Evolutionary conservation across 2,329 filamentous ascomycete species (phyloP), one percentile per base, ranked within the genome.

Genomic region (Colletotrichum sansevieriae): DNA sequence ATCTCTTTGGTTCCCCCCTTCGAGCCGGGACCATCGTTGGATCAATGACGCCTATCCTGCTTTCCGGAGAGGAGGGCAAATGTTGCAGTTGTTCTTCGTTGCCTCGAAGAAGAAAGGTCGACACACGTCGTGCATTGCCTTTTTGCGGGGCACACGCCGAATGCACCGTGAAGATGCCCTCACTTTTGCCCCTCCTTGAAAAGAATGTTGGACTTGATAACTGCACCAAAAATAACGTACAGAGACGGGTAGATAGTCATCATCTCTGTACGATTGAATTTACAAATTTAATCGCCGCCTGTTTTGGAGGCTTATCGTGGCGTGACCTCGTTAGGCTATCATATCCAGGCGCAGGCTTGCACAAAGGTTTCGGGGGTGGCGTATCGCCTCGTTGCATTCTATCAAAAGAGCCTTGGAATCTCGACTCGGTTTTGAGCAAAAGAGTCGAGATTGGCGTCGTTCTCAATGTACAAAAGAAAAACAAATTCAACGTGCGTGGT

Each of bases 31-130:
- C 57, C 47, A 43, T 55, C 55, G 41, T 29, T 37, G 33, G 29
- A 25, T 25, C 25, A 11, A 55, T 43, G 55, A 68, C 47, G 61
- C 12, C 44, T 20, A 39, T n/a, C 20, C 12, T 1, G 46, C 13
- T n/a, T 22, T 4, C 22, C 22, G 22, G 22, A 47, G 25, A 9
- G 15, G 43, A 35, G 29, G 10, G 4, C 18, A 22, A 4, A 65
- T 41, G 65, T 51, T 58, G 52, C 41, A 22, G 43, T 20, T 68
- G 65, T 37, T 8, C 18, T 47, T 43, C 29, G 25, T 37, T 68
- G 46, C 47, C 65, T 65, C 37, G 22, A 68, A 65, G 41, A n/a
- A 68, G 65, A 51, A 68, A 68, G 35, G 29, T 39, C 5, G 51
- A 35, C n/a, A 43, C 65, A 68, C 22, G 12, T 55, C 55, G 62